phyloP scores from a whole-genome alignment of 352 stramenopile genomes.

The Elongisporangium prolatum region DNA sequence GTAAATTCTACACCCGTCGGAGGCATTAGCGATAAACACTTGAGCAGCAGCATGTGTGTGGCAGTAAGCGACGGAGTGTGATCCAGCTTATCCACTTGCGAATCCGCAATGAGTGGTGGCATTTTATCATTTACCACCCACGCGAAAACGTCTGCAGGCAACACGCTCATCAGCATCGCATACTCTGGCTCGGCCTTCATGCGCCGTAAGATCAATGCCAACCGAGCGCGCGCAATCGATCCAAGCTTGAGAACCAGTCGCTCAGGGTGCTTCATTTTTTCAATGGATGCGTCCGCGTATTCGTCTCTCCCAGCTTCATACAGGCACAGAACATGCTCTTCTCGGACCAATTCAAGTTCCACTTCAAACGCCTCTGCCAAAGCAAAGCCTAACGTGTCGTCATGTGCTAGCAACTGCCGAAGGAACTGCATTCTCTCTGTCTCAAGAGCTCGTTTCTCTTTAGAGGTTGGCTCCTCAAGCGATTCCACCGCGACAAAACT shows the following conservation, averaged over 20 bases:
- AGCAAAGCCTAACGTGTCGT: conserved; percentile 56
- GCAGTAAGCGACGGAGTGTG: conserved; percentile 67
- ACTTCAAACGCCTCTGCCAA: conserved; percentile 72
- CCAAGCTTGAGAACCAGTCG: conserved; percentile 49
- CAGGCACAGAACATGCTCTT: conserved; percentile 79
- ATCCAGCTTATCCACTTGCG: conserved; percentile 59
- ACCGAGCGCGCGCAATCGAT: conserved; percentile 61
- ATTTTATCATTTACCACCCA: conserved; percentile 62
- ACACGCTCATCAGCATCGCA: conserved; percentile 73
- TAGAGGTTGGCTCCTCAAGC: conserved; percentile 35
- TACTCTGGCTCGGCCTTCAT: conserved; percentile 79
- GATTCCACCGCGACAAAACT: conserved; percentile 38
- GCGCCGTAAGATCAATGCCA: conserved; percentile 66
- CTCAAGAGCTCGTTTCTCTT: neutral
- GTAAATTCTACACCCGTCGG: conserved; percentile 46
- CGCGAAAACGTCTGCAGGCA: conserved; percentile 71
- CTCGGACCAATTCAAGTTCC: conserved; percentile 65
- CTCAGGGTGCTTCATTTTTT: conserved; percentile 68
- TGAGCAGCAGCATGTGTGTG: conserved; percentile 67
- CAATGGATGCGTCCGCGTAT: conserved; percentile 58
- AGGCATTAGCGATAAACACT: conserved; percentile 51
- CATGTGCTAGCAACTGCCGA: conserved; percentile 61
- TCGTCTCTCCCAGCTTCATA: conserved; percentile 76
- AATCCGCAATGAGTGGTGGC: conserved; percentile 50
- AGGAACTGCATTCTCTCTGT: conserved; percentile 28